phyloP scores from a whole-genome alignment of 352 stramenopile species.

The Phytophthora kernoviae region DNA sequence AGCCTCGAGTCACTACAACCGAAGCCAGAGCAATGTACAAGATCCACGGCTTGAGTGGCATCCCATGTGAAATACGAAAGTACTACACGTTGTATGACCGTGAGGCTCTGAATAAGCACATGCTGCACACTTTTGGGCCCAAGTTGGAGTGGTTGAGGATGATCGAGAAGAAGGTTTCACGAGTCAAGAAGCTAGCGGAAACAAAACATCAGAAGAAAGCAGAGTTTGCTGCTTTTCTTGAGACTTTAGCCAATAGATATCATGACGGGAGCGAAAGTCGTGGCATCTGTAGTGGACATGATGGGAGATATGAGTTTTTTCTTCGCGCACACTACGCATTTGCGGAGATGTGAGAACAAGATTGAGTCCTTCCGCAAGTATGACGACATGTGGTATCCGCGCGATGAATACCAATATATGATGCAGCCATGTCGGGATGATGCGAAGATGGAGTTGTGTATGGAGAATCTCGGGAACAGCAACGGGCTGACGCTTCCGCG shows the following conservation, averaged over 20 bases:
- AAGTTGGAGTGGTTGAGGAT: constrained; percentile 21
- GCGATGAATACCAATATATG: constrained; percentile 14
- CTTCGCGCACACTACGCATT: constrained; percentile 22
- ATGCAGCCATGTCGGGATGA: constrained; percentile 23
- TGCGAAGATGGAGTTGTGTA: constrained; percentile 17
- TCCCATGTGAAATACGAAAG: constrained; percentile 6
- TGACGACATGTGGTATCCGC: constrained; percentile 14
- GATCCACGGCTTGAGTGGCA: constrained; percentile 10
- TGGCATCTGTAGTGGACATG: constrained; percentile 16
- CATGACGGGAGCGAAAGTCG: background rate
- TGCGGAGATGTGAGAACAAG: background rate
- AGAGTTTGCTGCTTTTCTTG: constrained; percentile 9
- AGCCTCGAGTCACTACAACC: constrained; percentile 19
- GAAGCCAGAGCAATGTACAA: constrained; percentile 19
- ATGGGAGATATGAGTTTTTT: constrained; percentile 37
- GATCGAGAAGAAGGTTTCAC: constrained; percentile 9
- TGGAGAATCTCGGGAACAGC: constrained; percentile 13
- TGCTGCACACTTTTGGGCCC: constrained; percentile 24
- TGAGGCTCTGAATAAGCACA: constrained; percentile 17
- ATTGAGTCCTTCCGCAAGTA: constrained; percentile 9
- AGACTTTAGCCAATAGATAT: constrained; percentile 9
- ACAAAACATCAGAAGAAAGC: constrained; percentile 16
- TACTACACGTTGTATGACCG: constrained; percentile 26
- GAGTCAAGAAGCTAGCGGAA: constrained; percentile 7
- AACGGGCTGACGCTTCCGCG: constrained; percentile 14